Base-by-base conservation (phyloP, 202 grass and related monocot species). In the Brachypodium distachyon region DNA sequence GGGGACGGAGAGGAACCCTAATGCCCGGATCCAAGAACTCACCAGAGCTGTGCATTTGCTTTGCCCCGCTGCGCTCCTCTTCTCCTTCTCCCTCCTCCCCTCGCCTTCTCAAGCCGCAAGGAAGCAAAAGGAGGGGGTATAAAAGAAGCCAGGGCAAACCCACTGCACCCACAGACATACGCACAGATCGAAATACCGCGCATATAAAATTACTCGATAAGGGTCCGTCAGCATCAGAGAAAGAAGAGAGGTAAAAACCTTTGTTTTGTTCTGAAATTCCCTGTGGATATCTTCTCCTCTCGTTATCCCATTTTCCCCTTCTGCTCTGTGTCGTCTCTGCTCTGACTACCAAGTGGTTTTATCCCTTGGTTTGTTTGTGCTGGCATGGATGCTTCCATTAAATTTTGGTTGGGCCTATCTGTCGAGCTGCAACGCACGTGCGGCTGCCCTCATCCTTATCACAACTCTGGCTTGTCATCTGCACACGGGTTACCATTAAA, bases 401-500 rank as follows among this genome's bases (percentile, higher is more conserved):
- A 72, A 49, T 49, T 70, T 80, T 39, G 54, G 76, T 84, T 81
- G 62, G 61, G 76, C 71, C 77, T 63, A 70, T 84, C 77, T 84
- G 81, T 81, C 70, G 47, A 84, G 86, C 81, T 72, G 81, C 76
- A 52, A 17, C 47, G 86, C 86, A 88, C 81, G 81, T 88, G 86
- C 37, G 70, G 63, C 54, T 88, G 86, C 63, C 76, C 76, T 87
- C 61, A 47, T 88, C 76, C 80, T 87, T 79, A 83, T 79, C 85
- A 13, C 65, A 28, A 49, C 65, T 23, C 79, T 70, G 44, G 73
- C 59, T 59, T 82, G 57, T 61, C 38, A 11, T 48, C 57, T 34
- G n/a, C n/a, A n/a, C n/a, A n/a, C n/a, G n/a, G n/a, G n/a, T n/a
- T n/a, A n/a, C n/a, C n/a, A n/a, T n/a, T n/a, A n/a, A n/a, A n/a